Evolutionary conservation across 352 stramenopile genomes (phyloP), one percentile per base, ranked within the genome.

Genomic region (Blastocystis sp.): DNA sequence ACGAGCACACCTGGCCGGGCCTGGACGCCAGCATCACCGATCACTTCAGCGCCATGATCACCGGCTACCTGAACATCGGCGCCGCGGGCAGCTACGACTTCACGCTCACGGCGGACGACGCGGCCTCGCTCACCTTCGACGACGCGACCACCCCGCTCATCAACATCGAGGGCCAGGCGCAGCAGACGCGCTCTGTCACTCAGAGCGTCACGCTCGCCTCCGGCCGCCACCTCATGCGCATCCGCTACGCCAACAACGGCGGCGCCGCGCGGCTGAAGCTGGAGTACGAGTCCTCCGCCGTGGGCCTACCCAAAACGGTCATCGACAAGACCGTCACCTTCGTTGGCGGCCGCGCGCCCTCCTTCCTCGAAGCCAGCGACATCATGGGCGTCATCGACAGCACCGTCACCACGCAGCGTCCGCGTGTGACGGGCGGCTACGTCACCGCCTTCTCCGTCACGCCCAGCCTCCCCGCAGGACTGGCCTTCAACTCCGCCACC

Each of bases 1-100:
- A 71, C 34, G 64, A 71, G 10, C 74, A 82, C 34, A 70, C 74
- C 7, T 82, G 74, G 74, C 74, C 74, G 21, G 74, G 74, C 34
- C 74, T 82, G 2, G 74, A 82, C 45, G 45, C 76, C 48, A 40
- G 66, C 28, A 52, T 76, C 38, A 28, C 48, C 17, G 42, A 82
- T 17, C 34, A 38, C 24, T 64, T 82, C 6, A 43, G n/a, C 45
- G 74, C 28, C 19, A 17, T n/a, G 21, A 48, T 48, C 34, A 48
- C 74, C n/a, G 24, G 24, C 45, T 82, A 82, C 45, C 28, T 82
- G 57, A 40, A 70, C n/a, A 64, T 82, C 45, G 21, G n/a, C 45
- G n/a, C 9, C n/a, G 74, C 74, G 3, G 74, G n/a, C 24, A 54
- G 48, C 17, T 82, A 82, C 61, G 48, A 34, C 6, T 64, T 82